Evolutionary conservation across 306 rosid species (phyloP).

Genomic region (Quercus berberidifolia): DNA sequence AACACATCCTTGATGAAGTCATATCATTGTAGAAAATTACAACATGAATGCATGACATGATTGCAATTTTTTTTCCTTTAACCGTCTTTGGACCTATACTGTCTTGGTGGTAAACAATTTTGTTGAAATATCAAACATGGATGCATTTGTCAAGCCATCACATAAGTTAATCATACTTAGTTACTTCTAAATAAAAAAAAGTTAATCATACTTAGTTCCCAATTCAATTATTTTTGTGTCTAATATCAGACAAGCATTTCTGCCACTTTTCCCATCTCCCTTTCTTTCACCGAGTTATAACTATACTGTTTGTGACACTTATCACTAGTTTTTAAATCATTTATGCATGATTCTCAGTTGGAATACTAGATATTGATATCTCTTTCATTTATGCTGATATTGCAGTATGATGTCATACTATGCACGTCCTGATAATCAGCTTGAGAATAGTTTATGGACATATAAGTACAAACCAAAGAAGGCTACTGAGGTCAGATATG

Average conservation of each 20-base stretch:
- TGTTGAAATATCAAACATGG: neutral
- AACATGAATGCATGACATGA: neutral
- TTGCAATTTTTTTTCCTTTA: neutral
- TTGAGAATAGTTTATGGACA: slow-evolving; percentile 61
- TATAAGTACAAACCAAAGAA: slow-evolving; percentile 73
- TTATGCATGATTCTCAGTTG: slow-evolving; percentile 14
- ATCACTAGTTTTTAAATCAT: neutral
- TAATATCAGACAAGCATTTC: neutral
- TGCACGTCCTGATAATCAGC: slow-evolving; percentile 39
- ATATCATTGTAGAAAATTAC: neutral
- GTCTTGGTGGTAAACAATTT: neutral
- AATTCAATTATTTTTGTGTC: neutral
- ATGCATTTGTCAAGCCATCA: neutral
- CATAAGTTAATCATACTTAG: neutral
- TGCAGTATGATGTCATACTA: slow-evolving; percentile 51
- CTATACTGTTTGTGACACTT: slow-evolving; percentile 2
- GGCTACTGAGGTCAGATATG: slow-evolving; percentile 59
- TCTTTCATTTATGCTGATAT: slow-evolving; percentile 16
- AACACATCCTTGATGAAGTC: neutral
- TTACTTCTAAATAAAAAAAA: neutral
- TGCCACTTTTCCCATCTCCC: neutral
- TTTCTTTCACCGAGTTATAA: neutral
- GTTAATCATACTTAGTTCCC: neutral
- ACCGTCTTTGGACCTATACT: neutral
- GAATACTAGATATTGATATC: slow-evolving; percentile 10